Evolutionary conservation across 75 land plant species (phyloP).

Genomic region (Cupressus sempervirens): DNA sequence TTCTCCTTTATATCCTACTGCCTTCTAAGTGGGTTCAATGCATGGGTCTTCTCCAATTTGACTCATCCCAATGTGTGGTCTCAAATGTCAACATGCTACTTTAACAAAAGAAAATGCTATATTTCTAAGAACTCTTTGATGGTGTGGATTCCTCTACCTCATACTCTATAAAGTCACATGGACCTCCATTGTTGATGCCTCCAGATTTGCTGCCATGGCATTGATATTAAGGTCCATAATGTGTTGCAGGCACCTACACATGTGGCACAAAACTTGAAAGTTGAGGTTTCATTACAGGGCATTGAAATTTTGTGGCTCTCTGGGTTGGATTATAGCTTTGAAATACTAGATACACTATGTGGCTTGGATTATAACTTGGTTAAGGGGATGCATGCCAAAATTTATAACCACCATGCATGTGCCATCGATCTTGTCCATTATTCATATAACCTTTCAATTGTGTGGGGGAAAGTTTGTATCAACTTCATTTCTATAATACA

Average conservation of each 20-base stretch:
- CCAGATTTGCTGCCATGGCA: background rate
- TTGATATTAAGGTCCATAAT: background rate
- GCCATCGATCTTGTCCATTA: background rate
- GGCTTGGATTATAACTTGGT: background rate
- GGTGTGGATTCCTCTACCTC: no score
- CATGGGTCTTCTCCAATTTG: no score
- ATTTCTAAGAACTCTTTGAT: no score
- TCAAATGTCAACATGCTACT: no score
- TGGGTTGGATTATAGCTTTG: background rate
- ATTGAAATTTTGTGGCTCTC: background rate
- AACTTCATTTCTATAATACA: background rate
- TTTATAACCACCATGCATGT: background rate
- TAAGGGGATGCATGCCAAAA: background rate
- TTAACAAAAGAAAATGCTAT: no score
- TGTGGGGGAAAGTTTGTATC: background rate
- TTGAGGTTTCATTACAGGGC: background rate
- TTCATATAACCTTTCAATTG: background rate
- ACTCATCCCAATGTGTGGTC: no score
- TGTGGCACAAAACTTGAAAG: background rate
- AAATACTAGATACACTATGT: background rate
- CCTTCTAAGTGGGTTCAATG: no score
- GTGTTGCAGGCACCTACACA: background rate
- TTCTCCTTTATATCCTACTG: no score
- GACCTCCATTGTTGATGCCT: no score
- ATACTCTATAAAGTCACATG: no score